Conservation (phyloP, 2,329 filamentous ascomycete species). For the Epicoccum sorghinum region DNA sequence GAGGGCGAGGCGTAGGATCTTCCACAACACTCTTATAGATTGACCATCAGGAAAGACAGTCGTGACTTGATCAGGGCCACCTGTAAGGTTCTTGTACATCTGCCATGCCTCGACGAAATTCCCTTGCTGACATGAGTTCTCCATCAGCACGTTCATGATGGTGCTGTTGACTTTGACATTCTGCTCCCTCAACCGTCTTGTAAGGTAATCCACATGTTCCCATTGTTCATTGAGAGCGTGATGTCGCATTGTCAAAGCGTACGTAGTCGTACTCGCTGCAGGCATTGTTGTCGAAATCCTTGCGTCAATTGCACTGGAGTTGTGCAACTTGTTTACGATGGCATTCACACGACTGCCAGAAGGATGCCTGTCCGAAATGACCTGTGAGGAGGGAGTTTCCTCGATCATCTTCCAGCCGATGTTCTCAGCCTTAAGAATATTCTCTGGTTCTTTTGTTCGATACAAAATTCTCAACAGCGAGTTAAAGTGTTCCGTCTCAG, state of each 20-base stretch:
- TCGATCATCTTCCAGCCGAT: slow-evolving; percentile 47
- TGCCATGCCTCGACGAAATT: slow-evolving; percentile 38
- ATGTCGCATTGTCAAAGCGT: slow-evolving; percentile 41
- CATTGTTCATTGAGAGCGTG: slow-evolving; percentile 36
- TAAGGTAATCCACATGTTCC: slow-evolving; percentile 45
- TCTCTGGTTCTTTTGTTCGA: slow-evolving; percentile 48
- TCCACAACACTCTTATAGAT: slow-evolving; percentile 40
- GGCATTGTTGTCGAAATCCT: slow-evolving; percentile 24
- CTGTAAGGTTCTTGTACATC: slow-evolving; percentile 36
- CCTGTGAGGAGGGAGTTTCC: slow-evolving; percentile 16
- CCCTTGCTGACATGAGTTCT: slow-evolving; percentile 37
- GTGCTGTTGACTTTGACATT: slow-evolving; percentile 28
- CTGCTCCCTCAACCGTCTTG: slow-evolving; percentile 30
- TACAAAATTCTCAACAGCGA: slow-evolving; percentile 81
- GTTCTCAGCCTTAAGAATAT: slow-evolving; percentile 41
- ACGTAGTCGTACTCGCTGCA: slow-evolving; percentile 37
- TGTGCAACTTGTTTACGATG: slow-evolving; percentile 8
- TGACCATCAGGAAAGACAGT: slow-evolving; percentile 40
- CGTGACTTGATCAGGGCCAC: slow-evolving; percentile 18
- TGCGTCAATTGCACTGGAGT: background rate
- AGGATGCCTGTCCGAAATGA: background rate
- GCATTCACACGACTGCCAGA: background rate
- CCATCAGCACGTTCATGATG: slow-evolving; percentile 44
- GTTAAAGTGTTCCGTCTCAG: slow-evolving; percentile 79
- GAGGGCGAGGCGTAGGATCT: slow-evolving; percentile 39